Evolutionary conservation across 768 basidiomycete genomes (phyloP), one percentile per base, ranked within the genome.

Genomic region (Guyanaporus albipodus): DNA sequence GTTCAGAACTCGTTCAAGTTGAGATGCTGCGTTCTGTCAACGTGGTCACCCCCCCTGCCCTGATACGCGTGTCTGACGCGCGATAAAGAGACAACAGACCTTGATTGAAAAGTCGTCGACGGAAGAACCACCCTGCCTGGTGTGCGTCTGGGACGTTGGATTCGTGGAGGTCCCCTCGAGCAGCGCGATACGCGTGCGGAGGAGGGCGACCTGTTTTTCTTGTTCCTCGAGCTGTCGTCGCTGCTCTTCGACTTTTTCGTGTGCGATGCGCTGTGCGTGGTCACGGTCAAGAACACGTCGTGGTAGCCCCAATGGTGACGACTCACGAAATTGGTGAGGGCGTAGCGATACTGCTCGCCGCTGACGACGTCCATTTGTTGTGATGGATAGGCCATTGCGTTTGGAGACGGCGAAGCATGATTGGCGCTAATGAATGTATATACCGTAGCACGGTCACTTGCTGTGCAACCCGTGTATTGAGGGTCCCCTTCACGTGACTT

Each of bases 81-180:
- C n/a, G n/a, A n/a, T n/a, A n/a, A n/a, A n/a, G 18, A 17, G 17
- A 24, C 44, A 6, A 61, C 77, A 14, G 43, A 85, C 89, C 73
- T 82, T 86, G 70, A 93, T 91, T 5, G 89, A 90, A 66, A 91
- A 91, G 63, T 93, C 89, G 59, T 91, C 90, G 37, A 91, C 75
- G 0, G 86, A 83, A 58, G 76, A 80, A 21, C 79, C 78, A 49
- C 78, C 76, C 36, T 73, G 75, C 17, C 60, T 68, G 10, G 42
- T 14, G 18, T 44, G 34, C 15, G 57, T 38, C 31, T 42, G 41
- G 43, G 67, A 68, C 34, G 68, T 69, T 32, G 68, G 55, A 23
- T 74, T 72, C 27, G 73, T 62, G 12, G 77, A 73, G 27, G 49
- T 48, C 11, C 89, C 91, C 66, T 93, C 46, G 19, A 47, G 46